Evolutionary conservation across 306 rosid species (phyloP).

Genomic region (Ormosia semicastrata): DNA sequence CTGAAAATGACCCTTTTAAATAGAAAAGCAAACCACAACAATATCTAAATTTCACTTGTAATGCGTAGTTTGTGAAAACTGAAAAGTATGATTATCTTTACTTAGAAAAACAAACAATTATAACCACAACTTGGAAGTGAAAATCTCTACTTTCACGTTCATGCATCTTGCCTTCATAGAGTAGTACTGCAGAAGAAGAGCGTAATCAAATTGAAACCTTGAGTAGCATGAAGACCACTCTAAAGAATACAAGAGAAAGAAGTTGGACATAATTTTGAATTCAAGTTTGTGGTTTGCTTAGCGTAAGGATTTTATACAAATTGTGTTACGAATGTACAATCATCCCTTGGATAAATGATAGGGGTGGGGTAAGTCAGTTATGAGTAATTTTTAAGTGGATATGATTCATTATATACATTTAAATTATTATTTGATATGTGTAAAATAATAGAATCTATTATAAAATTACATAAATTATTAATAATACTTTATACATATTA

Average conservation of each 20-base stretch:
- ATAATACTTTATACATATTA: too few relatives aligned
- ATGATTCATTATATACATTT: too few relatives aligned
- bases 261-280: conserved; percentile 18
- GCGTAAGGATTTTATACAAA: not conserved
- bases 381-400: too few relatives aligned
- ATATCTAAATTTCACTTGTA: conserved; percentile 14
- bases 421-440: too few relatives aligned
- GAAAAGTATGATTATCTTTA: not conserved
- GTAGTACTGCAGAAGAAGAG: conserved; percentile 4
- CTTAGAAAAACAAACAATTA: conserved; percentile 2
- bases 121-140: not conserved
- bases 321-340: not conserved
- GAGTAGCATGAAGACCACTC: conserved; percentile 37
- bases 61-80: not conserved
- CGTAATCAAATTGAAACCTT: conserved; percentile 17
- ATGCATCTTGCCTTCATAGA: conserved; percentile 14
- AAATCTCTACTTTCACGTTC: not conserved
- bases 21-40: conserved; percentile 12
- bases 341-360: not conserved
- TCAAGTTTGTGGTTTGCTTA: conserved; percentile 31
- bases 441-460: too few relatives aligned
- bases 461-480: too few relatives aligned
- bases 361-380: not conserved
- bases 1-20: conserved; percentile 55
- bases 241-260: not conserved